Evolutionary conservation across 2,329 filamentous ascomycete species (phyloP), one percentile per base, ranked within the genome.

Genomic region (Fusarium proliferatum): DNA sequence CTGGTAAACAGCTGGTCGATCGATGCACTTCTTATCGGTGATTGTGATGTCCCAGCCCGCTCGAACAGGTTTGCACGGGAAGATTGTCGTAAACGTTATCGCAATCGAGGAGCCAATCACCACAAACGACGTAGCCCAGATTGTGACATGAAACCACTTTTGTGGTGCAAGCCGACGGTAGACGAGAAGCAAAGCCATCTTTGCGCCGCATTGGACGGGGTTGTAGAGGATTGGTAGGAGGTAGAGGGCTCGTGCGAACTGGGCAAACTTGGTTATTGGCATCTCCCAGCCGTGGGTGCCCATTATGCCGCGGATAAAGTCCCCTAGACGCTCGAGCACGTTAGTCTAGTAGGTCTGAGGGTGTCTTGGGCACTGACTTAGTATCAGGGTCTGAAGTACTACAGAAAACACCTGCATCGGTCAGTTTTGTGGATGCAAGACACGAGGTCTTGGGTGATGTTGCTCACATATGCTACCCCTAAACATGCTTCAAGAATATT

Each of bases 251-350:
- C 56, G 52, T 30, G 59, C 59, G 52, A 64, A 73, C 15, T 51
- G 21, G 28, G 46, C 58, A 30, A 46, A 65, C 8, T 65, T 66
- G 13, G 64, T 58, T 38, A 73, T 46, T 19, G 70, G 64, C 64
- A 73, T 73, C 39, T 73, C 70, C 70, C 70, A 73, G 5, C 36
- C 61, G 33, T 73, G 69, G 9, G 69, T 71, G 7, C 70, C 70
- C 30, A 72, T 73, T 30, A 72, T 43, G 10, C 65, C 65, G 5
- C 39, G 49, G 21, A 41, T 46, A 36, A 73, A 72, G 34, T 62
- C 69, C 23, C 65, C 70, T 73, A 21, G 2, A 38, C n/a, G 19
- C 23, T n/a, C 38, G 5, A 12, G 4, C 38, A 23, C 5, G 15
- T 49, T 26, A 23, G 28, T 13, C 7, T 16, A 4, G 38, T 34